A percentile compares a stretch with the other conserved stretches of the same genome.
Evolutionary conservation across 345 rosid genomes (phyloP).

Genomic region (Mercurialis annua): DNA sequence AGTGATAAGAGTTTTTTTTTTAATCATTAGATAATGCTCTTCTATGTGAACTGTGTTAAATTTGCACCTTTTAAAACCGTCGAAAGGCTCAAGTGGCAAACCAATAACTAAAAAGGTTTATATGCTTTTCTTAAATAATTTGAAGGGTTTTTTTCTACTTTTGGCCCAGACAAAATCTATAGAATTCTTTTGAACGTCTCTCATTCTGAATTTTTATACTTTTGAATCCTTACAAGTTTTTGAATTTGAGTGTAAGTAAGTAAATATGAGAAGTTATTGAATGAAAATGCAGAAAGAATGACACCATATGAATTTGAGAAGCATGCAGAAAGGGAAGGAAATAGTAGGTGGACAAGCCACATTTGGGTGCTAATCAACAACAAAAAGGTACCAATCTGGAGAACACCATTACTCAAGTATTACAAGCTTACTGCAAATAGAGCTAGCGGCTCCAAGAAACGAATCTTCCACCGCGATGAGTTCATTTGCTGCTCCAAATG

Average conservation of each 20-base stretch:
- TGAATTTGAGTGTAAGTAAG: neutral
- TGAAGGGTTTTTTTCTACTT: no score
- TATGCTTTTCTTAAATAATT: no score
- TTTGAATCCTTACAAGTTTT: no score
- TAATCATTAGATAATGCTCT: no score
- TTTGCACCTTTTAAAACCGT: no score
- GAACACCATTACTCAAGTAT: conserved; percentile 9
- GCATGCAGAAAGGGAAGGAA: conserved; percentile 14
- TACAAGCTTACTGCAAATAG: conserved; percentile 12
- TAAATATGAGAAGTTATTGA: neutral
- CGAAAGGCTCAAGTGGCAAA: no score
- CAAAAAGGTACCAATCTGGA: conserved; percentile 15
- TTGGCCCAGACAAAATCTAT: no score
- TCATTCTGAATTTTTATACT: no score
- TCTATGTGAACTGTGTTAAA: no score
- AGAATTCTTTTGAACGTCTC: no score
- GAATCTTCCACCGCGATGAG: conserved; percentile 15
- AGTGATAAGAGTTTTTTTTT: no score
- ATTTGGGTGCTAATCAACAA: conserved; percentile 12
- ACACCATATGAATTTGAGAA: conserved; percentile 19
- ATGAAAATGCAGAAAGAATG: neutral
- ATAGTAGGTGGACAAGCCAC: conserved; percentile 8
- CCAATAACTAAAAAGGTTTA: no score
- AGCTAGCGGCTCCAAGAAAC: neutral
- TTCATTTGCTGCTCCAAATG: conserved; percentile 13